Evolutionary conservation across 2,329 filamentous ascomycete species (phyloP), one percentile per base, ranked within the genome.

Genomic region (Botrytis aclada): DNA sequence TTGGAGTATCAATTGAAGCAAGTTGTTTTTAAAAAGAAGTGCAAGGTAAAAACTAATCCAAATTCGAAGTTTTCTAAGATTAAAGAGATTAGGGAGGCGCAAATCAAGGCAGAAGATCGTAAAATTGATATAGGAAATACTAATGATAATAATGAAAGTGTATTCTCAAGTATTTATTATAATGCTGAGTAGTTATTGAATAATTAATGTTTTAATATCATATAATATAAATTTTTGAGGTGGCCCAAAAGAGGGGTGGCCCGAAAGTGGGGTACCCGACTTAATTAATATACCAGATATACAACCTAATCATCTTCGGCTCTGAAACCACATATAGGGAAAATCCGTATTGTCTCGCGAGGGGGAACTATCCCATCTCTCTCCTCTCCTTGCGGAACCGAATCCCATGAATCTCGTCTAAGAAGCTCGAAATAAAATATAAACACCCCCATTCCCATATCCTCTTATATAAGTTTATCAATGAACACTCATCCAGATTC

Each of bases 11-110:
- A 54, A 54, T 54, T n/a, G 14, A 14, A 54, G 14, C 1, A 54
- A 54, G 14, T n/a, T n/a, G 10, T n/a, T 12, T n/a, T 14, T n/a
- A 51, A n/a, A 54, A 54, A 54, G 20, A 54, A 14, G n/a, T 14
- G 2, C 1, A 54, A n/a, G 1, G 14, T n/a, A 0, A 54, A 54
- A 14, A n/a, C 1, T 25, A 54, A 5, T n/a, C 9, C 8, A n/a
- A n/a, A 54, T 54, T 54, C 9, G 9, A 54, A n/a, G 47, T 54
- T 54, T 54, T 25, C 9, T 1, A 14, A n/a, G 8, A 54, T 54
- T 10, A 54, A 54, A 54, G 9, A n/a, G 3, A 54, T 54, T n/a
- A 54, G 9, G 4, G 2, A n/a, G 1, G 22, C 14, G 14, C 1
- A 54, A n/a, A 54, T 54, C 6, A 0, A n/a, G 14, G 14, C 4